Evolutionary conservation across 2,329 filamentous ascomycete genomes (phyloP).

Genomic region (Colletotrichum orchidophilum): DNA sequence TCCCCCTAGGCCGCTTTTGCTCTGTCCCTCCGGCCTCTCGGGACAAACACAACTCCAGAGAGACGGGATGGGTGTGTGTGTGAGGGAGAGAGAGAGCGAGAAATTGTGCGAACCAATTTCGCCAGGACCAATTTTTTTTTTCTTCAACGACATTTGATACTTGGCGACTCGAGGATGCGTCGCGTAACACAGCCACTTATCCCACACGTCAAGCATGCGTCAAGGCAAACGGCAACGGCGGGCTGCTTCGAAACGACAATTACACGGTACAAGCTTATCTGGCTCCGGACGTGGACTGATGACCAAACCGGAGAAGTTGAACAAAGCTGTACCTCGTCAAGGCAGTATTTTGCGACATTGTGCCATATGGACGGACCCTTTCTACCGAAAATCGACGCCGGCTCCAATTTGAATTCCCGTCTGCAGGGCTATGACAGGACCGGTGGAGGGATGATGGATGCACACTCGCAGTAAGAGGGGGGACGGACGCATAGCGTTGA

Average conservation of each 20-base stretch:
- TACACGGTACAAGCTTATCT: neutral
- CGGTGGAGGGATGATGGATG: neutral
- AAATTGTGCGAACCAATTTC: neutral
- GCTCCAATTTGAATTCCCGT: neutral
- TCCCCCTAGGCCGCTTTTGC: neutral
- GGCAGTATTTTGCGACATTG: slow-evolving; percentile 16
- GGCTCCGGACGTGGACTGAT: no score
- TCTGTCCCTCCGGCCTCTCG: neutral
- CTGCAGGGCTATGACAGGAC: neutral
- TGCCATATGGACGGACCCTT: neutral
- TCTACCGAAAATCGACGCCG: neutral
- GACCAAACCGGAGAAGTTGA: no score
- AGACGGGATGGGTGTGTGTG: no score
- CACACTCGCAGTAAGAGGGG: neutral
- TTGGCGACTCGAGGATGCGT: neutral
- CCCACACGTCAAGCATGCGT: neutral
- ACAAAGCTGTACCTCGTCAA: slow-evolving; percentile 11
- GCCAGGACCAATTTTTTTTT: neutral
- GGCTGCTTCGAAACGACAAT: neutral
- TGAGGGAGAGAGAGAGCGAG: no score
- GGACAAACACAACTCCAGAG: neutral
- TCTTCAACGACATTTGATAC: neutral
- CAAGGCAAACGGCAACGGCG: neutral
- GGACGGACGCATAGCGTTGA: neutral
- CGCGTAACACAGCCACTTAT: neutral